These are phyloP conservation scores for Quercus alba DNA, from an alignment of 306 rosid species.

Conservation along the genomic window DNA sequence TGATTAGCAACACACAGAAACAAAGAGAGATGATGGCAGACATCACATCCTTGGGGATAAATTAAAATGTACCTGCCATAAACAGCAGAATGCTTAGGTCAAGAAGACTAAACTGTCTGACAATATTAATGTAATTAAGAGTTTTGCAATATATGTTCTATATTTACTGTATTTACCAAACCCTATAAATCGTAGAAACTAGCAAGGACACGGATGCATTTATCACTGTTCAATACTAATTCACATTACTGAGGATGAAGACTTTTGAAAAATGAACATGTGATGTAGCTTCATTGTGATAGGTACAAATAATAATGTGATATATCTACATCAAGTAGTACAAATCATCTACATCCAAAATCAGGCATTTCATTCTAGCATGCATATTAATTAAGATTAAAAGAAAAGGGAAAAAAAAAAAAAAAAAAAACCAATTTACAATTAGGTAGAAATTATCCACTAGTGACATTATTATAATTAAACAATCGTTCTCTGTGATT, in stretches of 20 bases:
- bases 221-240: not conserved
- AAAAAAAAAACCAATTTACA: not conserved
- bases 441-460: not conserved
- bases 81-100: conserved; percentile 18
- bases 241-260: no score
- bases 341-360: not conserved
- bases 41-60: conserved; percentile 98
- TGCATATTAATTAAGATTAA: not conserved
- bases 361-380: not conserved
- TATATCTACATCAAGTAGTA: not conserved
- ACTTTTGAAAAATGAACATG: no score
- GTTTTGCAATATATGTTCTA: not conserved
- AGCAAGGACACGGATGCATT: not conserved
- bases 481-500: not conserved
- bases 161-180: not conserved
- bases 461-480: not conserved
- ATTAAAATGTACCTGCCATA: conserved; percentile 93
- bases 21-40: conserved; percentile 95
- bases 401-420: not conserved
- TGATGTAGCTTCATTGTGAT: not conserved
- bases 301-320: not conserved
- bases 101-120: conserved; percentile 11
- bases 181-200: not conserved
- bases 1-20: conserved; percentile 98
- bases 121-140: not conserved